phyloP scores from a whole-genome alignment of 176 grass and related monocot genomes.

The Raddia guianensis region DNA sequence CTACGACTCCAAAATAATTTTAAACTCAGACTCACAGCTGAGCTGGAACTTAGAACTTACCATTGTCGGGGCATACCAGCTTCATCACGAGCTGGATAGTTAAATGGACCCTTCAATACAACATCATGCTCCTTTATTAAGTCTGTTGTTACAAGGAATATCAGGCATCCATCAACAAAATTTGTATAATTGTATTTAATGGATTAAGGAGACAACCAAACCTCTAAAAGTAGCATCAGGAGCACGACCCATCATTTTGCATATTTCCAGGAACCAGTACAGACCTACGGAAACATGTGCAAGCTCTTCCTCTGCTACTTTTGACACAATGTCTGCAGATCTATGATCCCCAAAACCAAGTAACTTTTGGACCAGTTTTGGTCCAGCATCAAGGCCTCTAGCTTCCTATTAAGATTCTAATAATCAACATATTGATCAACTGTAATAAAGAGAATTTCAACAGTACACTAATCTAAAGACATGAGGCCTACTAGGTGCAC shows the following conservation, averaged over 20 bases:
- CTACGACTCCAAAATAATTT: constrained; percentile 14
- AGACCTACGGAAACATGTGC: constrained; percentile 87
- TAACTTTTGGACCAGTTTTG: constrained; percentile 82
- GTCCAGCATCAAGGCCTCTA: constrained; percentile 94
- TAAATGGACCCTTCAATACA: constrained; percentile 88
- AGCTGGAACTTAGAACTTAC: constrained; percentile 41
- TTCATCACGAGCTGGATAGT: constrained; percentile 78
- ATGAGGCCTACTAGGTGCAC: not conserved
- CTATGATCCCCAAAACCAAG: constrained; percentile 72
- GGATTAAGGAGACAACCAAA: constrained; percentile 4
- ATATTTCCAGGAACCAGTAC: constrained; percentile 77
- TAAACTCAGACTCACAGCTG: not conserved
- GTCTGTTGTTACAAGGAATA: constrained; percentile 41
- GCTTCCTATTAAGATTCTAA: constrained; percentile 71
- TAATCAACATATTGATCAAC: constrained; percentile 40
- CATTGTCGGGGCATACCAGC: constrained; percentile 85
- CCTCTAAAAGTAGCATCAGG: constrained; percentile 83
- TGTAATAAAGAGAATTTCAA: constrained; percentile 10
- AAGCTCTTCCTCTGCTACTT: constrained; percentile 81
- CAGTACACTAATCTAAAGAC: not conserved
- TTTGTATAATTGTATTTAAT: not conserved
- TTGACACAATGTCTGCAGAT: constrained; percentile 73
- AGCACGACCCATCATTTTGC: constrained; percentile 64
- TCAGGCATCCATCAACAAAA: constrained; percentile 15
- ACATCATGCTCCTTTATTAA: constrained; percentile 76